These are phyloP conservation scores for Byssoonygena ceratinophila DNA, from an alignment of 2,329 filamentous ascomycete genomes.

Conservation along the genomic window DNA sequence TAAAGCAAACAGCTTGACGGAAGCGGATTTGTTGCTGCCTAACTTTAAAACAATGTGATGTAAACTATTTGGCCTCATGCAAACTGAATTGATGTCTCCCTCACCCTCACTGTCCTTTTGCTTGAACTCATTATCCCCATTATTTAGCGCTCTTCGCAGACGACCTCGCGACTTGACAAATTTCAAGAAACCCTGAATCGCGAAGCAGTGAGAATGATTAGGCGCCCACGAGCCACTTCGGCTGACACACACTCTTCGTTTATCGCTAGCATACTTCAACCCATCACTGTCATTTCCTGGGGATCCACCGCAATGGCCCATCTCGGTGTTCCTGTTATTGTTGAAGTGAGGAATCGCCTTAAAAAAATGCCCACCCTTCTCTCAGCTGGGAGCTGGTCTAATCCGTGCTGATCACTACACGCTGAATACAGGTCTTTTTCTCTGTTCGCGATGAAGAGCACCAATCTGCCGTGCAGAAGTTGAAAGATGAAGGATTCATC, in stretches of 20 bases:
- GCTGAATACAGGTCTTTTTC: constrained; percentile 16
- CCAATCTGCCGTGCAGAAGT: constrained; percentile 17
- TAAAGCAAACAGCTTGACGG: too few species aligned
- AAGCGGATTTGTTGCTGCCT: too few species aligned
- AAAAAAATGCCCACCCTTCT: not conserved
- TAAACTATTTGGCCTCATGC: too few species aligned
- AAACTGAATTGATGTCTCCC: too few species aligned
- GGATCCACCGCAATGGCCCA: constrained; percentile 19
- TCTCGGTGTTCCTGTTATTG: constrained; percentile 19
- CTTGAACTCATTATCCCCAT: too few species aligned
- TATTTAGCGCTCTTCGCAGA: too few species aligned
- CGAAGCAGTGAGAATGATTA: too few species aligned
- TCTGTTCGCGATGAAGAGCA: constrained; percentile 21
- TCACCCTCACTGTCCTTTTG: too few species aligned
- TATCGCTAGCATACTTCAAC: constrained; percentile 19
- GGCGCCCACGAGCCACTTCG: constrained; percentile 19
- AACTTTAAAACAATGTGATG: too few species aligned
- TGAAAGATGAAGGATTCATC: constrained; percentile 19
- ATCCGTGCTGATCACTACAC: not conserved
- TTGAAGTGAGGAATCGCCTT: constrained; percentile 13
- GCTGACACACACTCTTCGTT: constrained; percentile 18
- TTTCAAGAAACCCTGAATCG: too few species aligned
- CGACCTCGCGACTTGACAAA: too few species aligned
- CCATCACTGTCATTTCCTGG: constrained; percentile 20
- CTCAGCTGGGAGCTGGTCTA: constrained; percentile 9